Percentiles rank a stretch among this genome's conserved stretches.
Conservation (phyloP, 495 filamentous ascomycete genomes). For the Aspergillus diversus region DNA sequence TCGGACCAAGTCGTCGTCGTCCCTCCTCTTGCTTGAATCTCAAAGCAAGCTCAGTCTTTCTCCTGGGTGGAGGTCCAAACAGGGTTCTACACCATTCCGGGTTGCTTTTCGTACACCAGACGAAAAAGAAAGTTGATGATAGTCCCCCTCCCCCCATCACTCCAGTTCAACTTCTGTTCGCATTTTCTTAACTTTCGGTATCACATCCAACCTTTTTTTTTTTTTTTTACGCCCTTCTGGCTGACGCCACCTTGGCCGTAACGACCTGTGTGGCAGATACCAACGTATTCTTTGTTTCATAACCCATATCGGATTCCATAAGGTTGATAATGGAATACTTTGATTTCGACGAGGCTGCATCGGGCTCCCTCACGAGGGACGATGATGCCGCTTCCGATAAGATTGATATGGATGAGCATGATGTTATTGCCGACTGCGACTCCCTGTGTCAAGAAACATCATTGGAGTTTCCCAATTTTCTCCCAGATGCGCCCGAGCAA, state of each 20-base stretch:
- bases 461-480: constrained; percentile 40
- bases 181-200: constrained; percentile 1
- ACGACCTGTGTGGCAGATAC: constrained; percentile 9
- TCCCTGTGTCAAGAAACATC: constrained; percentile 43
- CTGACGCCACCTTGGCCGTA: constrained; percentile 8
- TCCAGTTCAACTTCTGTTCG: constrained; percentile 14
- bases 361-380: constrained; percentile 39
- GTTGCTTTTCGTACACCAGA: constrained; percentile 40
- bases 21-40: background rate
- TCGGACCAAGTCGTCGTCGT: background rate
- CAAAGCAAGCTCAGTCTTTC: background rate
- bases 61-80: constrained; percentile 7
- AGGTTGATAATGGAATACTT: constrained; percentile 53
- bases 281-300: background rate
- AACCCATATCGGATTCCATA: background rate
- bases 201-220: background rate
- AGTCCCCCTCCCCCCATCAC: constrained; percentile 14
- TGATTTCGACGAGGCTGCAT: constrained; percentile 56
- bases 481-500: constrained; percentile 31
- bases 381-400: constrained; percentile 49
- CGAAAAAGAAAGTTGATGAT: constrained; percentile 30
- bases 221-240: background rate
- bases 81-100: constrained; percentile 24
- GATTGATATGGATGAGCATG: constrained; percentile 41
- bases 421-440: constrained; percentile 39